Percentiles rank a stretch among this genome's conserved stretches.
Evolutionary conservation across 495 filamentous ascomycete genomes (phyloP).

Genomic region (Annulohypoxylon maeteangense): DNA sequence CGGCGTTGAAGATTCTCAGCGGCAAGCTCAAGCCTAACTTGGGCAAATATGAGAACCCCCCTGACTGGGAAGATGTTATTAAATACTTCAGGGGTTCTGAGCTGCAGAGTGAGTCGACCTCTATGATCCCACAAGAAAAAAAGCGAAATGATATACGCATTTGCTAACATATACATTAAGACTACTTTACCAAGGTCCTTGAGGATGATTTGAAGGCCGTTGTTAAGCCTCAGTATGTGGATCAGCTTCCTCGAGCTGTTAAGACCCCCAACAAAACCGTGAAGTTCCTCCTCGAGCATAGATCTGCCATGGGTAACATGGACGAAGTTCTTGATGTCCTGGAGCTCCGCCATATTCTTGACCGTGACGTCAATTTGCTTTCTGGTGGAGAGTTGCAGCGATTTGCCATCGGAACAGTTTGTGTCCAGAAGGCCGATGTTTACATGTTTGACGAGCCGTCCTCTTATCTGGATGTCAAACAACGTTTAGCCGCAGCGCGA

Average conservation of each 20-base stretch:
- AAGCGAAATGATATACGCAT: not conserved
- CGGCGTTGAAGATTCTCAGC: constrained; percentile 95
- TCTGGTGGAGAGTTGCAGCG: constrained; percentile 98
- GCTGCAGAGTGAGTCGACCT: constrained; percentile 81
- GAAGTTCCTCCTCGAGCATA: constrained; percentile 75
- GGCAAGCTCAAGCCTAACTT: constrained; percentile 98
- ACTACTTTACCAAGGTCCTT: constrained; percentile 98
- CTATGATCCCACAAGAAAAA: not conserved
- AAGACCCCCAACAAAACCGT: constrained; percentile 81
- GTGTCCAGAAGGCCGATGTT: constrained; percentile 96
- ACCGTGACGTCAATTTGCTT: constrained; percentile 86
- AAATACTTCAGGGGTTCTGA: constrained; percentile 98
- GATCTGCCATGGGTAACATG: constrained; percentile 80
- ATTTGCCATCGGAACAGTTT: constrained; percentile 94
- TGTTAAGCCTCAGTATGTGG: constrained; percentile 98
- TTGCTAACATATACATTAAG: constrained; percentile 60
- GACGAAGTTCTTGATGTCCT: constrained; percentile 86
- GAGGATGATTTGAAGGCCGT: constrained; percentile 97
- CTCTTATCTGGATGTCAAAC: constrained; percentile 94
- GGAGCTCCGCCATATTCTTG: constrained; percentile 84
- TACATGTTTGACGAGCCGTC: constrained; percentile 99
- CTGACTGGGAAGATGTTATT: constrained; percentile 98
- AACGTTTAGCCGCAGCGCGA: constrained; percentile 89
- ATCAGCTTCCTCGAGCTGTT: constrained; percentile 94
- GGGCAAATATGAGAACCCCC: constrained; percentile 93